Percentiles rank a stretch among this genome's conserved stretches.
These are phyloP conservation scores for Phoma sp. DNA, from an alignment of 2,329 filamentous ascomycete genomes.

Conservation along the genomic window DNA sequence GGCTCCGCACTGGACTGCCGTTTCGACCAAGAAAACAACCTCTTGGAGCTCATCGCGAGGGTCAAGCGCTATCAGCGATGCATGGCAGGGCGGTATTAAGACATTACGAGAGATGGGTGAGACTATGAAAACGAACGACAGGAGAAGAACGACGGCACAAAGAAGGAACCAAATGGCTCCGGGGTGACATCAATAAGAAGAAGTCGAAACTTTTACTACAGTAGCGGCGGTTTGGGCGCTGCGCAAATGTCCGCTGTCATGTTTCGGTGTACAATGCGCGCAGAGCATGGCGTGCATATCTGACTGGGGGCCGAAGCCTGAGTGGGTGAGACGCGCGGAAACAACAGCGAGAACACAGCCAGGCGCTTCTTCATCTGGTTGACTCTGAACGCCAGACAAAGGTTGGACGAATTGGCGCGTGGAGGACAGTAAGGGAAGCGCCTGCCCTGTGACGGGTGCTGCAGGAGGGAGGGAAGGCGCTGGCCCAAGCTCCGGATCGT, in stretches of 20 bases:
- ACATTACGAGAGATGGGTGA: slow-evolving; percentile 7
- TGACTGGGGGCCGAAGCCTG: slow-evolving; percentile 3
- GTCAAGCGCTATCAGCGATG: slow-evolving; percentile 1
- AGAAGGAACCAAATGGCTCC: not conserved
- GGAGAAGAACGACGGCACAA: not conserved
- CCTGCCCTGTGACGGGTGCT: slow-evolving; percentile 8
- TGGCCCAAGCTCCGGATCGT: slow-evolving; percentile 1
- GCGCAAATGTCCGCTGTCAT: slow-evolving; percentile 21
- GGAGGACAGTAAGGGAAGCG: slow-evolving; percentile 6
- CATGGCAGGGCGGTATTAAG: slow-evolving; percentile 1
- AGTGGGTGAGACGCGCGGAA: slow-evolving; percentile 11
- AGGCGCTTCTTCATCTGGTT: slow-evolving; percentile 2
- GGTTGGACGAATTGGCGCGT: slow-evolving; percentile 13
- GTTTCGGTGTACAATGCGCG: slow-evolving; percentile 17
- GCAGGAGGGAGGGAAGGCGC: slow-evolving; percentile 6
- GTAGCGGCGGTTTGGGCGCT: slow-evolving; percentile 15
- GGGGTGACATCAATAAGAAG: slow-evolving; percentile 8
- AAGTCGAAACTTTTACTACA: slow-evolving; percentile 13
- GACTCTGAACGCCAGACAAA: slow-evolving; percentile 1
- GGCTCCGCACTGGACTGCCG: slow-evolving; percentile 45
- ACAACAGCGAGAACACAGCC: not conserved
- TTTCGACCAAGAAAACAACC: slow-evolving; percentile 56
- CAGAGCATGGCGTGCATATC: slow-evolving; percentile 12
- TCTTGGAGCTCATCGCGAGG: slow-evolving; percentile 49
- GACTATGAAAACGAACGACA: not conserved